Evolutionary conservation across 2,329 filamentous ascomycete species (phyloP).

Genomic region (Trichoderma atrobrunneum): DNA sequence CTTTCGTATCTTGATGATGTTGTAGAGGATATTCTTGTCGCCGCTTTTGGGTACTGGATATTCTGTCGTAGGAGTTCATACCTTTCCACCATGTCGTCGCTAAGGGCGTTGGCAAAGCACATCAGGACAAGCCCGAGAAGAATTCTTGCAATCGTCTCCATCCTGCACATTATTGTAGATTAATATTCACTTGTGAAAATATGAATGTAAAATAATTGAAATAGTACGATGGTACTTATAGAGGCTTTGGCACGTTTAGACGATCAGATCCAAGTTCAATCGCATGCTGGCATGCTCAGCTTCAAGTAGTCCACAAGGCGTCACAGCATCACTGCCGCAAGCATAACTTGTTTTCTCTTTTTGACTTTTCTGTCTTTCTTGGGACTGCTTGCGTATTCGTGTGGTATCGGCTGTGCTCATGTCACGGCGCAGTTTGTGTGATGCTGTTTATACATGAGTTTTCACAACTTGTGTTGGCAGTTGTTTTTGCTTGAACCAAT

Average conservation of each 20-base stretch:
- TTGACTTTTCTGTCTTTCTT: background rate
- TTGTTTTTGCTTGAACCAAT: background rate
- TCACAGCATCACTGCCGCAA: slow-evolving; percentile 8
- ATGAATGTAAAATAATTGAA: background rate
- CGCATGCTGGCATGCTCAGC: background rate
- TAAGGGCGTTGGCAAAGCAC: background rate
- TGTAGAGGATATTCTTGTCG: background rate
- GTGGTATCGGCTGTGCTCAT: background rate
- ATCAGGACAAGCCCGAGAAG: slow-evolving; percentile 5
- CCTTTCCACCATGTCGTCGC: background rate
- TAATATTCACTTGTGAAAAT: background rate
- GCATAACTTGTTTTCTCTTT: background rate
- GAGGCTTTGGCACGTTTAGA: background rate
- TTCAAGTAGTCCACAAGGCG: slow-evolving; percentile 13
- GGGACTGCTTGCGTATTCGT: background rate
- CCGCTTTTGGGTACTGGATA: background rate
- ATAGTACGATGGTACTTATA: background rate
- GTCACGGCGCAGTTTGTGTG: background rate
- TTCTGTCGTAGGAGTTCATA: background rate
- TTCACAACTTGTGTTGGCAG: background rate
- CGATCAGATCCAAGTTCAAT: background rate
- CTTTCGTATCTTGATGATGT: background rate
- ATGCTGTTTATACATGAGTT: background rate
- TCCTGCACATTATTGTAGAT: background rate
- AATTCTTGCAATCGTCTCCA: background rate